These are phyloP conservation scores for Hygrophila difformis DNA, from an alignment of 257 asterid genomes.

Conservation along the genomic window DNA sequence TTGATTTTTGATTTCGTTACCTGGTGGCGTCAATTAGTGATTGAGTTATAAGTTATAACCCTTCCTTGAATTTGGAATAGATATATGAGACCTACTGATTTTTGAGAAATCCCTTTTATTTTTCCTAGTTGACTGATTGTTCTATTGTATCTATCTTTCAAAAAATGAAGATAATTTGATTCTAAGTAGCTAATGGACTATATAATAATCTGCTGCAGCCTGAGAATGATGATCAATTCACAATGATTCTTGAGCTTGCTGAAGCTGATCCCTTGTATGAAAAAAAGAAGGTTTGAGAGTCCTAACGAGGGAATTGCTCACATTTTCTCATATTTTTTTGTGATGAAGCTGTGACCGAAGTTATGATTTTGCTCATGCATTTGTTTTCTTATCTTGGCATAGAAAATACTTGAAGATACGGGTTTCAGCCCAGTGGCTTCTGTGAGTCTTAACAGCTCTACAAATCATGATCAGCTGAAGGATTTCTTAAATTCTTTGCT, in stretches of 20 bases:
- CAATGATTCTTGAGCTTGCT: slow-evolving; percentile 44
- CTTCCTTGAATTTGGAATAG: no score
- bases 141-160: neutral
- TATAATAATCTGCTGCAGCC: slow-evolving; percentile 27
- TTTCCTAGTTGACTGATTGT: neutral
- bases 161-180: slow-evolving; percentile 7
- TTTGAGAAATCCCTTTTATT: no score
- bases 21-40: no score
- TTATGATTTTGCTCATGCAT: neutral
- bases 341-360: slow-evolving; percentile 8
- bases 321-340: neutral
- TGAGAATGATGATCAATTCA: slow-evolving; percentile 31
- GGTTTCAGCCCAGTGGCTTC: slow-evolving; percentile 24
- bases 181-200: slow-evolving; percentile 7
- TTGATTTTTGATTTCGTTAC: no score
- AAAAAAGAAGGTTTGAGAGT: slow-evolving; percentile 51
- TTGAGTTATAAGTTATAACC: no score
- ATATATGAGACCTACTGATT: no score
- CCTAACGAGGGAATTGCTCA: slow-evolving; percentile 2
- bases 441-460: slow-evolving; percentile 30
- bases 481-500: slow-evolving; percentile 30
- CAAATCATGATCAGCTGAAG: slow-evolving; percentile 34
- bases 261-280: slow-evolving; percentile 48
- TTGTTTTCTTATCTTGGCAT: slow-evolving; percentile 12
- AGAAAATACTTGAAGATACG: slow-evolving; percentile 54